Conservation (phyloP, 2,329 filamentous ascomycete genomes). For the Metarhizium brunneum region DNA sequence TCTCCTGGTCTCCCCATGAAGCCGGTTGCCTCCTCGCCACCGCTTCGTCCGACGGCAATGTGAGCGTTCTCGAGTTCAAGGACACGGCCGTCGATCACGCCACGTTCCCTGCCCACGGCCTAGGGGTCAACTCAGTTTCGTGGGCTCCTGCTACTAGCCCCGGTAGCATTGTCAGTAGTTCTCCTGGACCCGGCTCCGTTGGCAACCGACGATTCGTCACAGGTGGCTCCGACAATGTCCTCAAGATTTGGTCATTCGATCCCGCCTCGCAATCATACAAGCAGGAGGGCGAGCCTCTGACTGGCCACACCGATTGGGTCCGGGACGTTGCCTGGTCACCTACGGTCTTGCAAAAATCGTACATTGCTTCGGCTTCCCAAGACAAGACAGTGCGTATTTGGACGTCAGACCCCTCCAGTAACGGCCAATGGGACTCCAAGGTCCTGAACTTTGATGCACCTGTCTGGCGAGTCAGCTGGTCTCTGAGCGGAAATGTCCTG, state of each 20-base stretch:
- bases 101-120: conserved; percentile 83
- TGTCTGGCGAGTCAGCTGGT: conserved; percentile 97
- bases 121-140: conserved; percentile 90
- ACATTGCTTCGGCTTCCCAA: conserved; percentile 91
- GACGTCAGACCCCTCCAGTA: conserved; percentile 59
- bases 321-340: conserved; percentile 96
- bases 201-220: conserved; percentile 82
- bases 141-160: conserved; percentile 85
- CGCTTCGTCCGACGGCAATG: conserved; percentile 86
- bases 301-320: conserved; percentile 92
- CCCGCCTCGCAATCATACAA: conserved; percentile 50
- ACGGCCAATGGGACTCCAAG: conserved; percentile 75
- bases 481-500: conserved; percentile 89
- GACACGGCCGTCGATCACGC: conserved; percentile 88
- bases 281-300: conserved; percentile 54
- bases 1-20: conserved; percentile 96
- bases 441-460: conserved; percentile 80
- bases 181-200: conserved; percentile 46
- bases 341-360: conserved; percentile 87
- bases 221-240: conserved; percentile 83
- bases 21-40: conserved; percentile 90
- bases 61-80: conserved; percentile 92
- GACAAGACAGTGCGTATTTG: conserved; percentile 97
- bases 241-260: conserved; percentile 90
- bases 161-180: conserved; percentile 73